A percentile compares a stretch with the other conserved stretches of the same genome.
Conservation (phyloP, 805 yeast genomes). For the Nakazawaea peltata region DNA sequence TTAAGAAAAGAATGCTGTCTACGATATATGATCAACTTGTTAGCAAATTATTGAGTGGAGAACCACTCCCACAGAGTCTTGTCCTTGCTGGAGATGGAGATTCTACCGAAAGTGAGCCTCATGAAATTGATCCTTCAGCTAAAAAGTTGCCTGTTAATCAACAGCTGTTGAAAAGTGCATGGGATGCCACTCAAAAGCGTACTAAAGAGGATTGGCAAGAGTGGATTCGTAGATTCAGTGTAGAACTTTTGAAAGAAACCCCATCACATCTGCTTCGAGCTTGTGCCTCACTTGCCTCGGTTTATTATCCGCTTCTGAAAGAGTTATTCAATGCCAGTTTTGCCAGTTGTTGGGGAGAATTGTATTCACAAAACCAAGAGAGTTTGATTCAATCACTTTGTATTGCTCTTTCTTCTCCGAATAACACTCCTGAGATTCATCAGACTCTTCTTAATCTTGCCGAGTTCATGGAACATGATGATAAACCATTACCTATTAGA, state of each 20-base stretch:
- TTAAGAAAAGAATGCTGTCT: conserved; percentile 58
- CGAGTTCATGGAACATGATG: conserved; percentile 97
- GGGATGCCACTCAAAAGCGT: conserved; percentile 87
- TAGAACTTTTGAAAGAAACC: conserved; percentile 81
- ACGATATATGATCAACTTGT: conserved; percentile 77
- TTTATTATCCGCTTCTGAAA: conserved; percentile 79
- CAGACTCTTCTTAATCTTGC: conserved; percentile 85
- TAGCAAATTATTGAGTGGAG: conserved; percentile 69
- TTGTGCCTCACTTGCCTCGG: conserved; percentile 82
- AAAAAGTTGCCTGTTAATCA: conserved; percentile 68
- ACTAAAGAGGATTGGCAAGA: conserved; percentile 98
- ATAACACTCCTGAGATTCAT: conserved; percentile 92
- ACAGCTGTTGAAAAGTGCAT: conserved; percentile 62
- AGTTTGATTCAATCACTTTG: conserved; percentile 82
- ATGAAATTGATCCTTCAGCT: conserved; percentile 58
- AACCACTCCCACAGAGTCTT: conserved; percentile 74
- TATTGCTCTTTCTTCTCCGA: conserved; percentile 80
- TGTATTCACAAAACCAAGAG: conserved; percentile 83
- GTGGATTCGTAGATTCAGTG: conserved; percentile 84
- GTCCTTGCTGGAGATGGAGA: conserved; percentile 53
- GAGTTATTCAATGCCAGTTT: conserved; percentile 92
- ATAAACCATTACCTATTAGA: conserved; percentile 85
- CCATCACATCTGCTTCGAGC: conserved; percentile 94
- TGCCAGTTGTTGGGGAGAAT: conserved; percentile 91
- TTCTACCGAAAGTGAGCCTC: conserved; percentile 33